A percentile compares a stretch with the other conserved stretches of the same genome.
Conservation (phyloP, 2,329 filamentous ascomycete species). For the Pyrenophora seminiperda region DNA sequence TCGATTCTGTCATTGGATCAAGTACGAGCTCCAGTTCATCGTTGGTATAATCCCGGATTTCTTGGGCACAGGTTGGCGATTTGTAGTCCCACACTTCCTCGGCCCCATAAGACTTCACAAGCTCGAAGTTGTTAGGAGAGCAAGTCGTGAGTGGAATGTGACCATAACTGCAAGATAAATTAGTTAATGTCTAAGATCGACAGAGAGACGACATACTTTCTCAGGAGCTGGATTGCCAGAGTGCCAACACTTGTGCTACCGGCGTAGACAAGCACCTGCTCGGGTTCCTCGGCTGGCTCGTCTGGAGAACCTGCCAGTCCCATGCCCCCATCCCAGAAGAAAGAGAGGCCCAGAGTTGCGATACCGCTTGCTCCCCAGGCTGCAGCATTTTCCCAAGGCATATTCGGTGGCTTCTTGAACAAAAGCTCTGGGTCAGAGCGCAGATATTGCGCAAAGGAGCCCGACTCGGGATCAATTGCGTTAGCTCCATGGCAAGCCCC, state of each 20-base stretch:
- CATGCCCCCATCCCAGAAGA: too few species aligned
- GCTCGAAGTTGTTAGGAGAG: slow-evolving; percentile 14
- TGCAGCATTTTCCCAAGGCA: too few species aligned
- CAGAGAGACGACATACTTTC: too few species aligned
- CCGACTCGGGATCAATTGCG: too few species aligned
- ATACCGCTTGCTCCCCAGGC: too few species aligned
- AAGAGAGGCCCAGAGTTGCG: too few species aligned
- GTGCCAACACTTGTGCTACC: slow-evolving; percentile 18
- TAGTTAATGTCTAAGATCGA: too few species aligned
- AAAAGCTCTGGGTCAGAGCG: too few species aligned
- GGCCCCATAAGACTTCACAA: slow-evolving; percentile 22
- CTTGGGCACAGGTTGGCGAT: slow-evolving; percentile 44
- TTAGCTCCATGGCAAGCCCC: too few species aligned
- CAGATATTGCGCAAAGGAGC: too few species aligned
- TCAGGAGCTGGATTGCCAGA: slow-evolving; percentile 20
- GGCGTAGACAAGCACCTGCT: slow-evolving; percentile 16
- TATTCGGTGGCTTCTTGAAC: too few species aligned
- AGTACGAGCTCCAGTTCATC: slow-evolving; percentile 50
- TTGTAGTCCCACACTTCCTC: slow-evolving; percentile 50
- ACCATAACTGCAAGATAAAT: slow-evolving; percentile 13
- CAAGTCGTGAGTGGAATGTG: slow-evolving; percentile 14
- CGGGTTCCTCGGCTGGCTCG: not conserved
- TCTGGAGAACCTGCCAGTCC: too few species aligned
- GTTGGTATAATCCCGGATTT: slow-evolving; percentile 53
- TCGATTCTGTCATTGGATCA: slow-evolving; percentile 51